Base-by-base conservation (phyloP, 2,329 filamentous ascomycete genomes). In the Colletotrichum musae region DNA sequence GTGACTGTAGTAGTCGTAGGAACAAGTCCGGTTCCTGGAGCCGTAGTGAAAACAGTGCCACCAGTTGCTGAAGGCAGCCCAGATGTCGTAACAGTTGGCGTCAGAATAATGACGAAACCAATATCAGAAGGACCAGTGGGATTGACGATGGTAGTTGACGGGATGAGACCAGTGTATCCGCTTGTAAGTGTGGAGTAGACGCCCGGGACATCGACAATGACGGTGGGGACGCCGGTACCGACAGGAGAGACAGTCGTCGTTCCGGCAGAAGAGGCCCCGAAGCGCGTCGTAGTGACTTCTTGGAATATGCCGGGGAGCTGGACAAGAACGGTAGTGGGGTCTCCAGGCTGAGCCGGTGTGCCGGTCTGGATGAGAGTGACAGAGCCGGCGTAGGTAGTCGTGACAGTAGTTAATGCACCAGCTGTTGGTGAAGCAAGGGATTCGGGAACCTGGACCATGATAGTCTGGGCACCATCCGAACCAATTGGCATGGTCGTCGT, bases 61-160 rank as follows among this genome's bases (percentile, higher is more conserved):
- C 24, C 39, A 2, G 51, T 41, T 21, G 26, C 36, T 2, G 51
- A 56, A 9, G 45, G 52, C 53, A 50, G 26, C 18, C 43, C 43
- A 13, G 50, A 52, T 18, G 24, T 24, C 13, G 56, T 18, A 16
- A 26, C 26, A 6, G 60, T 64, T 4, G 60, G 60, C 2, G 60
- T 64, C 60, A 56, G 43, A 18, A 68, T 64, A 3, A 68, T 48
- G 13, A 68, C 59, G 18, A 68, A n/a, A 1, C 64, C 64, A 12
- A 53, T 18, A 16, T 56, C 64, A 18, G 41, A 39, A 28, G 61
- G 39, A 13, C 48, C 65, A 12, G 60, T 54, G 2, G 65, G 65
- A 28, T 51, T 13, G 5, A 65, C 28, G 13, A 52, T 68, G 6
- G 45, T 64, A 2, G 60, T 68, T 10, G 53, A 39, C 18, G 65